These are phyloP conservation scores for Geotrichum australiense DNA, from an alignment of 1,139 yeast genomes.

Conservation along the genomic window DNA sequence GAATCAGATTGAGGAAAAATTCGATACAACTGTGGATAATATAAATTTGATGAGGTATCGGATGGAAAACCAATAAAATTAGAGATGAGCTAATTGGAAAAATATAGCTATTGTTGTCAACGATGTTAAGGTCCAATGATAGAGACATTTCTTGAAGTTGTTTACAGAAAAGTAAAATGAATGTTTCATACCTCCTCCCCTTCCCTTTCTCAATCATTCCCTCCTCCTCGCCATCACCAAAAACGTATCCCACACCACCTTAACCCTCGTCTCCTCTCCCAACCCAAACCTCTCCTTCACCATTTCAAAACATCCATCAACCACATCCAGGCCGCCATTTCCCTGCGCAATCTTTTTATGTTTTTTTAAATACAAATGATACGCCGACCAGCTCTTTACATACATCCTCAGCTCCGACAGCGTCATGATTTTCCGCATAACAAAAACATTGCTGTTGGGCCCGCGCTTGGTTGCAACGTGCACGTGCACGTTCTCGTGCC, in stretches of 20 bases:
- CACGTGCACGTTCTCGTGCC: constrained; percentile 27
- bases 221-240: constrained; percentile 39
- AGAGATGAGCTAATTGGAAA: too few species aligned
- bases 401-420: constrained; percentile 39
- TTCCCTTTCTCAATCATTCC: too few species aligned
- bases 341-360: too few species aligned
- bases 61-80: too few species aligned
- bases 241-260: constrained; percentile 55
- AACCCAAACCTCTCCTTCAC: constrained; percentile 40
- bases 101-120: too few species aligned
- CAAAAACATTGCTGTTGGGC: constrained; percentile 5
- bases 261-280: constrained; percentile 40
- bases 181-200: too few species aligned
- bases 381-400: constrained; percentile 43
- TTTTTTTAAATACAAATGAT: constrained; percentile 53
- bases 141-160: too few species aligned
- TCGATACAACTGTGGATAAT: too few species aligned
- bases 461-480: constrained; percentile 18
- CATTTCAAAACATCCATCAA: constrained; percentile 39
- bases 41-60: too few species aligned
- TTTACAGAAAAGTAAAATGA: too few species aligned
- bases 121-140: too few species aligned
- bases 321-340: constrained; percentile 28
- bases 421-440: constrained; percentile 23
- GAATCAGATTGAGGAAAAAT: too few species aligned